Percentiles rank a stretch among this genome's conserved stretches.
Conservation (phyloP, 2,329 filamentous ascomycete species). For the Diplodia intermedia region DNA sequence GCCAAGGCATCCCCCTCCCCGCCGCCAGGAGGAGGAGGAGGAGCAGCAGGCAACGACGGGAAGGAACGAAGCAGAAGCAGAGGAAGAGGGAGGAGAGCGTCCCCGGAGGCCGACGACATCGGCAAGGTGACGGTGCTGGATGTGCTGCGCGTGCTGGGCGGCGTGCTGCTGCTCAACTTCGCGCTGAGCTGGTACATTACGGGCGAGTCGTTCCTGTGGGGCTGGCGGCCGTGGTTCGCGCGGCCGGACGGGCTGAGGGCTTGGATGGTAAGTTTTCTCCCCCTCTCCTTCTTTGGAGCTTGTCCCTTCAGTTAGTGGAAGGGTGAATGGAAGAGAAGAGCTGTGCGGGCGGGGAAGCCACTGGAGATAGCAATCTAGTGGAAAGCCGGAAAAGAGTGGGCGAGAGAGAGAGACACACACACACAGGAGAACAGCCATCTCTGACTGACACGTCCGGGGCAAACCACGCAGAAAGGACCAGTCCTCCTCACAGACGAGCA, state of each 20-base stretch:
- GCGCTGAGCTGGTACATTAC: constrained; percentile 80
- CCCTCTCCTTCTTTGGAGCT: neutral
- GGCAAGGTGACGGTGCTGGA: constrained; percentile 62
- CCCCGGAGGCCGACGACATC: constrained; percentile 30
- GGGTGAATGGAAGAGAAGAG: neutral
- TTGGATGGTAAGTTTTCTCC: constrained; percentile 39
- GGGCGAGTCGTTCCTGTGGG: constrained; percentile 61
- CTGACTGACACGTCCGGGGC: neutral
- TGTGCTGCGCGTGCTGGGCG: constrained; percentile 71
- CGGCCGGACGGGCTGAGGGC: constrained; percentile 45
- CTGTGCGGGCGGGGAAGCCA: neutral
- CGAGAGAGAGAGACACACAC: neutral
- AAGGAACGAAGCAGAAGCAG: constrained; percentile 2
- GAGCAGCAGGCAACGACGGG: neutral
- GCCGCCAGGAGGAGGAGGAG: neutral
- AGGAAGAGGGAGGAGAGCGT: constrained; percentile 14
- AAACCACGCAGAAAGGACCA: constrained; percentile 58
- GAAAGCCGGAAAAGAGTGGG: too few species aligned
- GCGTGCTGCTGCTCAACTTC: constrained; percentile 69
- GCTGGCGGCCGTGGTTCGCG: constrained; percentile 50
- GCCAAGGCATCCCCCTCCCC: neutral
- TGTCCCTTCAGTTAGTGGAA: too few species aligned
- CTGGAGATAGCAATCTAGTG: too few species aligned
- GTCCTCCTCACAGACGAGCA: constrained; percentile 75
- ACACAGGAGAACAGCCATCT: neutral